Conservation (phyloP, 2,329 filamentous ascomycete species). For the Proliferodiscus dingleyae region DNA sequence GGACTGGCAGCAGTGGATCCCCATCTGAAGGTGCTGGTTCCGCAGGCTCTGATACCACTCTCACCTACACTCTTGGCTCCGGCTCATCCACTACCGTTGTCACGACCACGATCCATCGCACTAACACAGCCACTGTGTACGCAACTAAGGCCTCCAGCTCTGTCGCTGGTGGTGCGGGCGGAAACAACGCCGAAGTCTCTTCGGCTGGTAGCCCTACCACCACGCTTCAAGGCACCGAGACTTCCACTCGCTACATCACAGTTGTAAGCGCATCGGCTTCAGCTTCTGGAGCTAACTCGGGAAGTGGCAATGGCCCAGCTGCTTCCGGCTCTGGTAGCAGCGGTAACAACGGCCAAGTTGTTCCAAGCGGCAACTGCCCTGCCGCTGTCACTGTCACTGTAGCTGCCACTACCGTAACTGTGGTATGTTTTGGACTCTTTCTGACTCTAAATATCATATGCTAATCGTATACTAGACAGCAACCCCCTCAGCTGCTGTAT, state of each 20-base stretch:
- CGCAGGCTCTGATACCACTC: constrained; percentile 18
- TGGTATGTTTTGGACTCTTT: constrained; percentile 18
- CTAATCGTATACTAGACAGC: constrained; percentile 4
- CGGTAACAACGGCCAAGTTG: constrained; percentile 3
- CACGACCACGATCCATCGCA: constrained; percentile 39
- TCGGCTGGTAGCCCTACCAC: constrained; percentile 9
- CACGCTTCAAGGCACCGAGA: constrained; percentile 15
- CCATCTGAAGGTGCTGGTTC: not conserved
- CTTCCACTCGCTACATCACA: constrained; percentile 22
- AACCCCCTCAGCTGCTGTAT: constrained; percentile 3
- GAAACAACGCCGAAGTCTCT: not conserved
- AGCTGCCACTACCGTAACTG: constrained; percentile 25
- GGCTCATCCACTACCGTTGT: constrained; percentile 41
- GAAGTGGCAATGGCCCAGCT: constrained; percentile 1
- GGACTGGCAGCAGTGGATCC: constrained; percentile 5
- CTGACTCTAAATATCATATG: not conserved
- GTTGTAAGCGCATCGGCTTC: constrained; percentile 10
- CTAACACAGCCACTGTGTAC: constrained; percentile 30
- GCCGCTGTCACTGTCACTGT: constrained; percentile 28
- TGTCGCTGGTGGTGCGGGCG: not conserved
- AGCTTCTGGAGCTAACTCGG: constrained; percentile 1
- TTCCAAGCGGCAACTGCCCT: not conserved
- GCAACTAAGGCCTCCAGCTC: constrained; percentile 16
- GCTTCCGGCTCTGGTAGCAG: constrained; percentile 6
- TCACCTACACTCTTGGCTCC: constrained; percentile 38